phyloP scores from a whole-genome alignment of 2,329 filamentous ascomycete species.

The Harringtonia lauricola region DNA sequence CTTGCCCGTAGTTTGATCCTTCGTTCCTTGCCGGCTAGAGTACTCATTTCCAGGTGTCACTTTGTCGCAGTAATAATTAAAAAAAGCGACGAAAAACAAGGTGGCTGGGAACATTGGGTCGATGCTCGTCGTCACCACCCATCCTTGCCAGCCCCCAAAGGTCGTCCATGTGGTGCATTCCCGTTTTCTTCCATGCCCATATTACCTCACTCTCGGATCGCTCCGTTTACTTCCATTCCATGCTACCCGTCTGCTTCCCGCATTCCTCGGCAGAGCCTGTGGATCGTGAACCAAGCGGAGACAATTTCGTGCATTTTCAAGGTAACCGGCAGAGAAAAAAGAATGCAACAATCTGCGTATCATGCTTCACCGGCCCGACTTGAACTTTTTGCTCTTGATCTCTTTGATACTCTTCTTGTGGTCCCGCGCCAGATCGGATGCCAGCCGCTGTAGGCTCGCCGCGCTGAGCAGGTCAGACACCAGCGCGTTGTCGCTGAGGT shows the following conservation, averaged over 20 bases:
- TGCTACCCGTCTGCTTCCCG: background rate
- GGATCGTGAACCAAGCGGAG: background rate
- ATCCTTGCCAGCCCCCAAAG: background rate
- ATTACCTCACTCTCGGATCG: background rate
- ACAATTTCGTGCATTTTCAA: background rate
- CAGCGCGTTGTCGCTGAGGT: constrained; percentile 28
- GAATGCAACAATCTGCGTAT: too few relatives aligned
- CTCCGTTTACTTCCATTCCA: constrained; percentile 4
- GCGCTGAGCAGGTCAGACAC: constrained; percentile 23
- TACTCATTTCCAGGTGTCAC: too few relatives aligned
- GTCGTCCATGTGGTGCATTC: background rate
- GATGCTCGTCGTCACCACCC: background rate
- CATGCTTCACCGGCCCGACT: background rate
- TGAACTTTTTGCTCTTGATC: background rate
- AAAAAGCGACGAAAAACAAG: too few relatives aligned
- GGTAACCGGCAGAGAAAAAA: background rate
- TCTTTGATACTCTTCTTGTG: background rate
- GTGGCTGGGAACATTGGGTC: background rate
- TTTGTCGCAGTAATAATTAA: too few relatives aligned
- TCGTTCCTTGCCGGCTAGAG: too few relatives aligned
- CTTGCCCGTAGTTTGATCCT: too few relatives aligned
- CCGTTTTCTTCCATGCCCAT: background rate
- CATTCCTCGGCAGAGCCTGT: background rate
- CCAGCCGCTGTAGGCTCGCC: background rate
- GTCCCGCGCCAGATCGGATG: background rate